Evolutionary conservation across 306 rosid genomes (phyloP).

Genomic region (Rosa persica): DNA sequence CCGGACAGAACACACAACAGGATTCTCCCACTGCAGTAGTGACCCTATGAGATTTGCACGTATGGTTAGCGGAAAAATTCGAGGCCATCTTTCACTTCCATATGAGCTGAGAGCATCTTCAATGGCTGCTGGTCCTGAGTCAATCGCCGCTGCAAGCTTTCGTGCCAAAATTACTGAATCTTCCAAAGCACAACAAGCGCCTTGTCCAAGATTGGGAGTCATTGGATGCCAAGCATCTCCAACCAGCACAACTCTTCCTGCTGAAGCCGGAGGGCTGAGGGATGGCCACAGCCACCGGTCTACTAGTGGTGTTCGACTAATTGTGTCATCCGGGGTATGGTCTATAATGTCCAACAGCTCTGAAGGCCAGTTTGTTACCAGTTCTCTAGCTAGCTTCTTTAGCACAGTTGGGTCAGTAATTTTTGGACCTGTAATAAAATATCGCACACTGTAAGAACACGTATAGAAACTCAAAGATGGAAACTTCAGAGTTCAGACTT

Average conservation of each 20-base stretch:
- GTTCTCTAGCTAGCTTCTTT: constrained; percentile 65
- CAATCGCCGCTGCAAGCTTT: constrained; percentile 62
- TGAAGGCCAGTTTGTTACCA: constrained; percentile 60
- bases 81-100: constrained; percentile 73
- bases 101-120: constrained; percentile 64
- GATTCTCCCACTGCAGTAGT: constrained; percentile 72
- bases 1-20: constrained; percentile 61
- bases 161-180: constrained; percentile 69
- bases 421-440: constrained; percentile 55
- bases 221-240: constrained; percentile 99
- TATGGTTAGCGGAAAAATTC: constrained; percentile 66
- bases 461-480: background rate
- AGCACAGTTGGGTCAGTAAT: constrained; percentile 47
- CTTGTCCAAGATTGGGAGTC: constrained; percentile 97
- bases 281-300: constrained; percentile 92
- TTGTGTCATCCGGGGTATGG: constrained; percentile 58
- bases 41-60: constrained; percentile 83
- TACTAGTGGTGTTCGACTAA: constrained; percentile 66
- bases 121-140: constrained; percentile 40
- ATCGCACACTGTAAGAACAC: background rate
- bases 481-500: background rate
- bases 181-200: constrained; percentile 93
- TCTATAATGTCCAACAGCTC: constrained; percentile 56
- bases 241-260: constrained; percentile 70
- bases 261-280: constrained; percentile 58